Percentiles rank a stretch among this genome's conserved stretches.
These are phyloP conservation scores for Cladorrhinum sp. DNA, from an alignment of 2,329 filamentous ascomycete genomes.

Conservation along the genomic window DNA sequence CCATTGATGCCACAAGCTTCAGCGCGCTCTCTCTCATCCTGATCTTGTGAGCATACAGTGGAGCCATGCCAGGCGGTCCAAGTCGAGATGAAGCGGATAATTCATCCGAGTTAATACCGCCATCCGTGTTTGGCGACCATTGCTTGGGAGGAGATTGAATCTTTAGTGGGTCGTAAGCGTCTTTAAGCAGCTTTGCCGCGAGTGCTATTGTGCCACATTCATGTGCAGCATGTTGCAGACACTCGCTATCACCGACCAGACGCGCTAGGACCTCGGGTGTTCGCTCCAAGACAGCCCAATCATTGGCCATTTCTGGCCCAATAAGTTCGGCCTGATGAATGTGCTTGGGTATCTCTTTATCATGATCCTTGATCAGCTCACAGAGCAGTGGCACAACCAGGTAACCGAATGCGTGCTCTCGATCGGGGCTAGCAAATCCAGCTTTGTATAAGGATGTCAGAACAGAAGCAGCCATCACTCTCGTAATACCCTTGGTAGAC, in stretches of 20 bases:
- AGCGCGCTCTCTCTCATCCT: constrained; percentile 73
- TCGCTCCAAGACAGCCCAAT: constrained; percentile 61
- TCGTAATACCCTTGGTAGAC: constrained; percentile 53
- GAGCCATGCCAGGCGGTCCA: constrained; percentile 59
- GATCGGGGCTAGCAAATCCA: constrained; percentile 60
- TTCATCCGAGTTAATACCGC: constrained; percentile 15
- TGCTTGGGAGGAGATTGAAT: constrained; percentile 31
- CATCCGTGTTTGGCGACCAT: constrained; percentile 36
- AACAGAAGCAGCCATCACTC: constrained; percentile 67
- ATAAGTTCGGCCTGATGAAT: constrained; percentile 34
- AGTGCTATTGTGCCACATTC: constrained; percentile 56
- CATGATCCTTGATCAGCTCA: constrained; percentile 57
- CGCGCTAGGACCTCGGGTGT: constrained; percentile 74
- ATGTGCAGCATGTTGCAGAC: constrained; percentile 77
- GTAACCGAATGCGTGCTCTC: constrained; percentile 63
- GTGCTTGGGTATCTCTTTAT: constrained; percentile 29
- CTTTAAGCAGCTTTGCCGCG: constrained; percentile 48
- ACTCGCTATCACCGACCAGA: constrained; percentile 73
- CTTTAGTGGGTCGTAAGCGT: constrained; percentile 48
- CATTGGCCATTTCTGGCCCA: constrained; percentile 38
- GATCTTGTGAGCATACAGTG: constrained; percentile 64
- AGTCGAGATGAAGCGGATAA: constrained; percentile 44
- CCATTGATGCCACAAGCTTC: constrained; percentile 76
- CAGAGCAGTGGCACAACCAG: constrained; percentile 70
- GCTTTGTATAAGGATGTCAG: constrained; percentile 68